Evolutionary conservation across 1,139 yeast genomes (phyloP), one percentile per base, ranked within the genome.

Genomic region (Torulaspora pretoriensis): DNA sequence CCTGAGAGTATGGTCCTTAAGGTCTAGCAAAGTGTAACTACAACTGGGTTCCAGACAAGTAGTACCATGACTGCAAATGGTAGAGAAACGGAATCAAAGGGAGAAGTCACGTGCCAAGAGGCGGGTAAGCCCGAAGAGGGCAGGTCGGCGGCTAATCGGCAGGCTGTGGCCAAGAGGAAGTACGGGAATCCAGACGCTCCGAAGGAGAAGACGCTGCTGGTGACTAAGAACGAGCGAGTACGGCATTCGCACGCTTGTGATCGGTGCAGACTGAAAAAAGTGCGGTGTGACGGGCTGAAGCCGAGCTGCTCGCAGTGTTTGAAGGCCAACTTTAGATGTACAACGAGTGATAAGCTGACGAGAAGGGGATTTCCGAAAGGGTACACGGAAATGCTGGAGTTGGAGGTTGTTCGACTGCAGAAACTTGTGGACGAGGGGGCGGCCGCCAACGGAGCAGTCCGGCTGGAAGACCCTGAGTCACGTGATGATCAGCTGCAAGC

Each of bases 361-460:
- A 70, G 94, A 60, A 70, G 88, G 48, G 84, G 88, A 1, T 80
- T 81, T 50, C 88, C 89, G 2, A 80, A 80, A 56, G 88, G 89
- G 0, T 83, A 84, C 56, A 84, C 94, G 0, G 87, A 82, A 61
- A 80, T 80, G 56, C 66, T 84, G 50, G 94, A 84, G 58, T 73
- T 71, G 44, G 79, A 77, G 56, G 69, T 84, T 32, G 73, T 77
- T 35, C 73, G 73, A 23, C 64, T 83, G 44, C 89, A 83, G 57
- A 76, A 78, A 22, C n/a, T 53, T 36, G 33, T 55, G 22, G 51
- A 48, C 7, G 32, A 33, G 25, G 16, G 40, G 8, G 37, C 35
- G 13, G 43, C 22, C 13, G 17, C 26, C 12, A 27, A 17, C 6
- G 30, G 29, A 6, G 32, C 16, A 37, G 38, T 31, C 8, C 24